A percentile compares a stretch with the other conserved stretches of the same genome.
Evolutionary conservation across 495 filamentous ascomycete genomes (phyloP).

Genomic region (Lasiosphaeria ovina): DNA sequence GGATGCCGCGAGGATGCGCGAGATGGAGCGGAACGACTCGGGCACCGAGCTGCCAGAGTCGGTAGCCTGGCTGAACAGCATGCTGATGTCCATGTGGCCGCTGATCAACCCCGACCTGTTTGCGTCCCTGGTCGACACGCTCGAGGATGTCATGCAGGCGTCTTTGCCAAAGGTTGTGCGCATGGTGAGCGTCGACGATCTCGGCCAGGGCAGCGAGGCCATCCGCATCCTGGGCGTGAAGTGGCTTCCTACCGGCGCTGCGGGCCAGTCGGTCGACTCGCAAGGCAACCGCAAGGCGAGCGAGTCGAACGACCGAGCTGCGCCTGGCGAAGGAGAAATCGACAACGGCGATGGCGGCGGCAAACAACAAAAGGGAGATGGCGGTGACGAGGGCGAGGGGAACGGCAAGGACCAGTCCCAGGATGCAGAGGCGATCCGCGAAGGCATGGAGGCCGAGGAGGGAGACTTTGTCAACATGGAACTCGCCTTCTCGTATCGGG

Average conservation of each 20-base stretch:
- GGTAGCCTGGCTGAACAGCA: conserved; percentile 63
- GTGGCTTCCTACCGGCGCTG: conserved; percentile 66
- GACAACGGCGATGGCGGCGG: conserved; percentile 21
- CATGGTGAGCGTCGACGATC: conserved; percentile 68
- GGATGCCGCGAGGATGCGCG: conserved; percentile 53
- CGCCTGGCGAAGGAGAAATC: conserved; percentile 39
- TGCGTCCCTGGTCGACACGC: conserved; percentile 58
- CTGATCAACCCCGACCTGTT: conserved; percentile 71
- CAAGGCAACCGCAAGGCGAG: conserved; percentile 47
- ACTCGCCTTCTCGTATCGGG: conserved; percentile 66
- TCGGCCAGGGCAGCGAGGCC: conserved; percentile 66
- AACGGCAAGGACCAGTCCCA: conserved; percentile 35
- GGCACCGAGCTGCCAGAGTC: conserved; percentile 55
- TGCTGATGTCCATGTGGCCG: conserved; percentile 64
- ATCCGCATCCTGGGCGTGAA: conserved; percentile 61
- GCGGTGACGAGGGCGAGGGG: conserved; percentile 32
- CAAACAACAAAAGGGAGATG: conserved; percentile 27
- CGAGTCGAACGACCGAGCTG: conserved; percentile 46
- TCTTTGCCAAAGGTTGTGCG: conserved; percentile 60
- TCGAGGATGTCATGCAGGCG: conserved; percentile 74
- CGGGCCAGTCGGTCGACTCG: conserved; percentile 53
- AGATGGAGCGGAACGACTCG: conserved; percentile 34
- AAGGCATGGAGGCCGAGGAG: conserved; percentile 71
- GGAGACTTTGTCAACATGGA: conserved; percentile 73
- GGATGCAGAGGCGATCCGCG: conserved; percentile 40